Conservation (phyloP, 495 filamentous ascomycete genomes). For the Parachaetomium inaequale region DNA sequence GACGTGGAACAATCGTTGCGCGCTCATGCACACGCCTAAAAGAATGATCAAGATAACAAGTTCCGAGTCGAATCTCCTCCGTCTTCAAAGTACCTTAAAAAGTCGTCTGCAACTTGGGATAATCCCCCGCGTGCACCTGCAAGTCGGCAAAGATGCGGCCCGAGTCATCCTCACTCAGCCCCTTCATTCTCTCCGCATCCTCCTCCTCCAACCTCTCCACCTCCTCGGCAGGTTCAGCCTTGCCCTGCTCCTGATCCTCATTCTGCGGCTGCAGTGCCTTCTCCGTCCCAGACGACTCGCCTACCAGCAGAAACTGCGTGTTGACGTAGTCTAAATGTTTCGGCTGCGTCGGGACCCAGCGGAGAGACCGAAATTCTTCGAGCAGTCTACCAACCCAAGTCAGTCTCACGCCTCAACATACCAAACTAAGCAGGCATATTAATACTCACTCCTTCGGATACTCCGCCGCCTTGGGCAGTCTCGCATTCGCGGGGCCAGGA, state of each 20-base stretch:
- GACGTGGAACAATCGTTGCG: not conserved
- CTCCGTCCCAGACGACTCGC: slow-evolving; percentile 60
- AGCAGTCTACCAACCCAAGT: slow-evolving; percentile 43
- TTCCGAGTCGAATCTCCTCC: too few relatives aligned
- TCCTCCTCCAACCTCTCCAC: slow-evolving; percentile 45
- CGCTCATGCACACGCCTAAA: too few relatives aligned
- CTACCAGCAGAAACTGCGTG: slow-evolving; percentile 79
- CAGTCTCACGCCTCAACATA: not conserved
- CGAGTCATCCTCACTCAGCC: slow-evolving; percentile 36
- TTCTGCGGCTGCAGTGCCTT: slow-evolving; percentile 59
- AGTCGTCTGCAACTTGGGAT: slow-evolving; percentile 41
- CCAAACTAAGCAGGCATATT: not conserved
- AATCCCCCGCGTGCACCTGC: slow-evolving; percentile 37
- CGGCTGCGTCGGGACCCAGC: slow-evolving; percentile 71
- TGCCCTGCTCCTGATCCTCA: slow-evolving; percentile 52
- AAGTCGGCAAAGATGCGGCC: slow-evolving; percentile 42
- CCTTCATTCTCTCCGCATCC: slow-evolving; percentile 40
- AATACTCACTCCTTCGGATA: slow-evolving; percentile 67
- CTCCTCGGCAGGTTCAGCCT: slow-evolving; percentile 57
- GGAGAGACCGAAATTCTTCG: slow-evolving; percentile 67
- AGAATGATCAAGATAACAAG: not conserved
- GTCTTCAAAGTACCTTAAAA: slow-evolving; percentile 25
- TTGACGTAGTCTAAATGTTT: slow-evolving; percentile 75
- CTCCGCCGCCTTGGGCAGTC: slow-evolving; percentile 61
- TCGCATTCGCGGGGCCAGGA: slow-evolving; percentile 58